Conservation (phyloP, 2,329 filamentous ascomycete species). For the Hypomyces perniciosus region DNA sequence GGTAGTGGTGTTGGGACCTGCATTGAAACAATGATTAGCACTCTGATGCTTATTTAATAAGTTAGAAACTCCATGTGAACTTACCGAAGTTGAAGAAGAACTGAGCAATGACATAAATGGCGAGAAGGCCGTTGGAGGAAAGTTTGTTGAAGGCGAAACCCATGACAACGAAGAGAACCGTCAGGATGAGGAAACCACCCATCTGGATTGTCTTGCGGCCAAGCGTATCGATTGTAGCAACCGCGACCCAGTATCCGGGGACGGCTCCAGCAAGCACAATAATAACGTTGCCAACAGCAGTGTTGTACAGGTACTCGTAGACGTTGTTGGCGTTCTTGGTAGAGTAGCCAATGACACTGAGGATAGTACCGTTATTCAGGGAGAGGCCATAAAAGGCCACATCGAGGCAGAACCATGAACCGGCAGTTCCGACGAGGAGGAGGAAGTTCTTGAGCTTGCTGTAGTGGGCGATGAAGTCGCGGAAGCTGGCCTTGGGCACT, state of each 20-base stretch:
- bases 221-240: slow-evolving; percentile 65
- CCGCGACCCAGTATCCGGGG: slow-evolving; percentile 77
- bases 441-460: slow-evolving; percentile 63
- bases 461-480: slow-evolving; percentile 68
- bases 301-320: slow-evolving; percentile 67
- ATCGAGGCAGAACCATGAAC: slow-evolving; percentile 74
- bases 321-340: slow-evolving; percentile 42
- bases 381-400: slow-evolving; percentile 62
- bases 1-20: slow-evolving; percentile 49
- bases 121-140: slow-evolving; percentile 45
- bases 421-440: slow-evolving; percentile 70
- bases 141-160: slow-evolving; percentile 56
- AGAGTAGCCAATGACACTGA: slow-evolving; percentile 66
- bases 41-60: not conserved
- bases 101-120: slow-evolving; percentile 50
- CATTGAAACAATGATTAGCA: not conserved
- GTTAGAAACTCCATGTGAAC: slow-evolving; percentile 1
- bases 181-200: slow-evolving; percentile 55
- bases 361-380: slow-evolving; percentile 69
- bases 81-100: slow-evolving; percentile 54
- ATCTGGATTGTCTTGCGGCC: slow-evolving; percentile 75
- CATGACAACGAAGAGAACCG: slow-evolving; percentile 55
- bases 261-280: slow-evolving; percentile 73
- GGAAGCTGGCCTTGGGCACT: slow-evolving; percentile 64
- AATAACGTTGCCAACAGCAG: slow-evolving; percentile 71